These are phyloP conservation scores for Thuidium tamariscinum DNA, from an alignment of 225 moss, liverwort and hornwort species.

Conservation along the genomic window DNA sequence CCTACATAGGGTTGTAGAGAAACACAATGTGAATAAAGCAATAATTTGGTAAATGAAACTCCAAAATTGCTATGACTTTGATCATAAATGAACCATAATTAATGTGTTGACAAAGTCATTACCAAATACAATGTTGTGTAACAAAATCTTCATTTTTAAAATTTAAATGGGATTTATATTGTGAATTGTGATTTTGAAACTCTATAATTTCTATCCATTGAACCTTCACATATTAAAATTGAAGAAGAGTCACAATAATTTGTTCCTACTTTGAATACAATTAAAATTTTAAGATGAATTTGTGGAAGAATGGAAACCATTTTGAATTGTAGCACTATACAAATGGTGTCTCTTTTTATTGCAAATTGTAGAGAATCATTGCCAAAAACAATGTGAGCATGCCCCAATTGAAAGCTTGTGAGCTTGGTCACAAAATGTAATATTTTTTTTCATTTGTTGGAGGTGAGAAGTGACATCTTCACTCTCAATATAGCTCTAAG, in stretches of 20 bases:
- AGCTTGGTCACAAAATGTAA: neutral
- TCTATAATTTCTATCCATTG: too few relatives aligned
- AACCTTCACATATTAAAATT: neutral
- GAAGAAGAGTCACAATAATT: neutral
- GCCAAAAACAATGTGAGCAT: neutral
- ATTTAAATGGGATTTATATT: neutral
- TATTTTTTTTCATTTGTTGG: neutral
- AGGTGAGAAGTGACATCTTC: accelerated
- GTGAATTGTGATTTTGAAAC: neutral
- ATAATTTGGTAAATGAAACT: neutral
- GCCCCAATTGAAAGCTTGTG: accelerated
- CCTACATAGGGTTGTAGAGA: neutral
- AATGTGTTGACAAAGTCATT: accelerated
- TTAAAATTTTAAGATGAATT: neutral
- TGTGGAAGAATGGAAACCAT: neutral
- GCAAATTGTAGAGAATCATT: accelerated
- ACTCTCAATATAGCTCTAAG: neutral
- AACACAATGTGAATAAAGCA: neutral
- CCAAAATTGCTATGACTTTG: neutral
- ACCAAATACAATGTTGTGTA: neutral
- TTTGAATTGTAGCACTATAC: neutral
- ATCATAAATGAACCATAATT: neutral
- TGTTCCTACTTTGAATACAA: too few relatives aligned
- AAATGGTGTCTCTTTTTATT: neutral
- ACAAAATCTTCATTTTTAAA: accelerated